These are phyloP conservation scores for Pichia heedii DNA, from an alignment of 805 yeast species.

Conservation along the genomic window DNA sequence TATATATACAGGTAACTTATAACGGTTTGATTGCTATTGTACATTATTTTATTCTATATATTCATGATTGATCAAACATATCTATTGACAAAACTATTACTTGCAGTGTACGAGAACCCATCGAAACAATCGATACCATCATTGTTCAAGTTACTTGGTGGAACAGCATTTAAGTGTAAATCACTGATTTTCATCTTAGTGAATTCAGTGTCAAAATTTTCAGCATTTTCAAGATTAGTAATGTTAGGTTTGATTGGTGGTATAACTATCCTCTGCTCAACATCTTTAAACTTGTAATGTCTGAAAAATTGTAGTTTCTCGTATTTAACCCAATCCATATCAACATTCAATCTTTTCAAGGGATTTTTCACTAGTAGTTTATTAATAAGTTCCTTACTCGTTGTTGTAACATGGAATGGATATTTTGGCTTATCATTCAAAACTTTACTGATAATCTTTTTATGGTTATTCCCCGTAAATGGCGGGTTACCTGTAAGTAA, in stretches of 20 bases:
- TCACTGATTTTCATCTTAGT: slow-evolving; percentile 43
- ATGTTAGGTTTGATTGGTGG: slow-evolving; percentile 76
- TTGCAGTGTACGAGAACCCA: slow-evolving; percentile 39
- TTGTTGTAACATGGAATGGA: slow-evolving; percentile 66
- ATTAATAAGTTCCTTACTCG: slow-evolving; percentile 64
- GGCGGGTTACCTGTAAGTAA: slow-evolving; percentile 81
- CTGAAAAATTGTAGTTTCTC: slow-evolving; percentile 66
- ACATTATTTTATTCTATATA: background rate
- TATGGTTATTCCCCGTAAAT: slow-evolving; percentile 71
- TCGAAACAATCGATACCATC: slow-evolving; percentile 24
- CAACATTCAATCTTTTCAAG: slow-evolving; percentile 48
- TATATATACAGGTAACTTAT: too few relatives aligned
- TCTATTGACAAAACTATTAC: slow-evolving; percentile 28
- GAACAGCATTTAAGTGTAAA: slow-evolving; percentile 5
- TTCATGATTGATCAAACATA: slow-evolving; percentile 14
- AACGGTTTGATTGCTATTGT: too few relatives aligned
- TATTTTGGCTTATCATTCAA: slow-evolving; percentile 51
- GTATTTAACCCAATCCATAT: slow-evolving; percentile 41
- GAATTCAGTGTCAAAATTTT: slow-evolving; percentile 69
- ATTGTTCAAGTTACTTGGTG: background rate
- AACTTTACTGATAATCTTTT: slow-evolving; percentile 63
- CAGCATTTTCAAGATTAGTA: slow-evolving; percentile 66
- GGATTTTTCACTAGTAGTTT: slow-evolving; percentile 62
- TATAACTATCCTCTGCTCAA: slow-evolving; percentile 37
- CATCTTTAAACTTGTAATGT: slow-evolving; percentile 54